Evolutionary conservation across 116 monocot genomes (phyloP).

Genomic region (Papilionanthe hybrid): DNA sequence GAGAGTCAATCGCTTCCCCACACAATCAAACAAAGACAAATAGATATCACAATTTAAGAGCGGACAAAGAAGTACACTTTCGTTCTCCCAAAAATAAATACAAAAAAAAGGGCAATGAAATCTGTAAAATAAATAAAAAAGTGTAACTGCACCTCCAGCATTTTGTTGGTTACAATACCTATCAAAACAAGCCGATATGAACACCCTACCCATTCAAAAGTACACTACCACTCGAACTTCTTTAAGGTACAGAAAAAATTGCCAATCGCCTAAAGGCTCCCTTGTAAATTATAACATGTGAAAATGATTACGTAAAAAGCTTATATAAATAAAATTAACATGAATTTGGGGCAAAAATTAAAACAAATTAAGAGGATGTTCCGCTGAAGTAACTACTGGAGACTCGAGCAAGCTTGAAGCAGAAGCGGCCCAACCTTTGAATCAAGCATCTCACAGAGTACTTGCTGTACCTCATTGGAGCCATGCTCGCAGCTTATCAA

Average conservation of each 20-base stretch:
- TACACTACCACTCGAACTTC: not conserved
- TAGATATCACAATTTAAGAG: too few relatives aligned
- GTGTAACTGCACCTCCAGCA: too few relatives aligned
- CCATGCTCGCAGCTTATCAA: slow-evolving; percentile 96
- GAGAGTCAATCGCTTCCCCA: too few relatives aligned
- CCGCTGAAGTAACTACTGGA: not conserved
- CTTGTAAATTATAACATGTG: not conserved
- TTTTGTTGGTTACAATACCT: too few relatives aligned
- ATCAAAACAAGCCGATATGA: too few relatives aligned
- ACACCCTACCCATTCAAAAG: too few relatives aligned
- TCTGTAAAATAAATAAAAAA: too few relatives aligned
- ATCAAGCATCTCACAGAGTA: slow-evolving; percentile 65
- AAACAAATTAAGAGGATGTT: not conserved
- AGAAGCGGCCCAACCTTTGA: slow-evolving; percentile 75
- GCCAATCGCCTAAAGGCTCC: not conserved
- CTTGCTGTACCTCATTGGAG: slow-evolving; percentile 79
- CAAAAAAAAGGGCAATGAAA: too few relatives aligned
- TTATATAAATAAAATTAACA: not conserved
- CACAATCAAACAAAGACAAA: too few relatives aligned
- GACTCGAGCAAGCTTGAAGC: slow-evolving; percentile 62
- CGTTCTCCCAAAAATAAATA: too few relatives aligned
- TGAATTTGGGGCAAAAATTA: not conserved
- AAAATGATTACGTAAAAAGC: not conserved
- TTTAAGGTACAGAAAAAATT: not conserved
- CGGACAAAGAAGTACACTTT: too few relatives aligned